Conservation (phyloP, 2,329 filamentous ascomycete species). For the Penicillium sp. region DNA sequence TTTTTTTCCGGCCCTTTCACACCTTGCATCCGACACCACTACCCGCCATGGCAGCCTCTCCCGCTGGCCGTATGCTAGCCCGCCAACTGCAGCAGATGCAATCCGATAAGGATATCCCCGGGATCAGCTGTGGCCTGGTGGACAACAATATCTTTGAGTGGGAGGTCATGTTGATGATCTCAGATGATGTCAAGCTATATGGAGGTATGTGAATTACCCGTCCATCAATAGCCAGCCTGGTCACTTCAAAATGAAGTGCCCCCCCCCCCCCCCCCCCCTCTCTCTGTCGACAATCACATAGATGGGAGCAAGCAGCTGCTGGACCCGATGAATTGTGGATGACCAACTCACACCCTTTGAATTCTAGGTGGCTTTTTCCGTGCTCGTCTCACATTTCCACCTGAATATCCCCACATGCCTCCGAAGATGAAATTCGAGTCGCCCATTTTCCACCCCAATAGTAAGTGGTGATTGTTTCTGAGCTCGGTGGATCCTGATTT, state of each 20-base stretch:
- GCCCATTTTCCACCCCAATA: slow-evolving; percentile 91
- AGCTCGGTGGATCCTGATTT: neutral
- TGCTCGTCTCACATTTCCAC: slow-evolving; percentile 74
- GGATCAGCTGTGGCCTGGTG: slow-evolving; percentile 86
- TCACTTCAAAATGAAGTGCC: too few relatives aligned
- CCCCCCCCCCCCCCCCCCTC: too few relatives aligned
- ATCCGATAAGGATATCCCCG: slow-evolving; percentile 80
- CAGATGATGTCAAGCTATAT: slow-evolving; percentile 87
- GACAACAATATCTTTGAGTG: slow-evolving; percentile 89
- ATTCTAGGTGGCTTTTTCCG: slow-evolving; percentile 80
- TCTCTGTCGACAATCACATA: too few relatives aligned
- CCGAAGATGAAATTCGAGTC: slow-evolving; percentile 81
- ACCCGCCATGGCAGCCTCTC: slow-evolving; percentile 38
- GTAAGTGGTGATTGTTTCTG: slow-evolving; percentile 36
- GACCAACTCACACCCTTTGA: neutral
- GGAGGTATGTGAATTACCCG: slow-evolving; percentile 56
- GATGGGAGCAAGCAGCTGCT: neutral
- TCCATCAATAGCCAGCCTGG: too few relatives aligned
- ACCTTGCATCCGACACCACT: neutral
- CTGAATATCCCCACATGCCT: slow-evolving; percentile 78
- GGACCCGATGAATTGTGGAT: neutral
- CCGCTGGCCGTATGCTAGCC: slow-evolving; percentile 58
- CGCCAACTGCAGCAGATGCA: slow-evolving; percentile 94
- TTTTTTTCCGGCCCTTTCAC: neutral
- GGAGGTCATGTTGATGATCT: slow-evolving; percentile 99